A percentile compares a stretch with the other conserved stretches of the same genome.
These are phyloP conservation scores for Dactylellina drechsleri DNA, from an alignment of 2,329 filamentous ascomycete species.

Conservation along the genomic window DNA sequence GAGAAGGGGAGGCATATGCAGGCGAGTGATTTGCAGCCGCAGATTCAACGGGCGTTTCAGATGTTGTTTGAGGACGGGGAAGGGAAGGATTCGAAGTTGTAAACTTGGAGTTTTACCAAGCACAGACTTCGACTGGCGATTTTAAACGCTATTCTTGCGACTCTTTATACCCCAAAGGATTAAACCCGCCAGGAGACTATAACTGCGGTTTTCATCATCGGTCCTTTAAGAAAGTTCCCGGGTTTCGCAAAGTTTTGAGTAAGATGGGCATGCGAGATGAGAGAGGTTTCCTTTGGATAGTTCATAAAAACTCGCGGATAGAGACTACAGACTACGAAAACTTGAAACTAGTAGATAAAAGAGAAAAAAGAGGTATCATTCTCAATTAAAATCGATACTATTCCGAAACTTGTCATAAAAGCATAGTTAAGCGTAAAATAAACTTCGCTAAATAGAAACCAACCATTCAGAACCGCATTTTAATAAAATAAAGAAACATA, in stretches of 20 bases:
- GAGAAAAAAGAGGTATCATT: slow-evolving; percentile 35
- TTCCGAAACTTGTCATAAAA: slow-evolving; percentile 4
- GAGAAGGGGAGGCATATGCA: slow-evolving; percentile 88
- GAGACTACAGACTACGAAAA: too few relatives aligned
- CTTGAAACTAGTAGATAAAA: neutral
- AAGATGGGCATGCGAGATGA: neutral
- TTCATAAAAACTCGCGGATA: too few relatives aligned
- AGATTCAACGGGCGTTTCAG: slow-evolving; percentile 84
- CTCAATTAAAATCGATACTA: slow-evolving; percentile 21
- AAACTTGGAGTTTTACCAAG: neutral
- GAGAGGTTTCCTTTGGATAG: neutral
- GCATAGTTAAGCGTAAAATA: neutral
- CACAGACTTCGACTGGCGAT: too few relatives aligned
- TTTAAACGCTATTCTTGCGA: too few relatives aligned
- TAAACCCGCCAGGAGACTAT: too few relatives aligned
- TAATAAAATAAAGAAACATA: neutral
- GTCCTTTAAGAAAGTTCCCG: too few relatives aligned
- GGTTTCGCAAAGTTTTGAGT: too few relatives aligned
- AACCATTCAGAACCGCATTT: neutral
- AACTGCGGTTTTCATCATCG: too few relatives aligned
- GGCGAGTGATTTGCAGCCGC: slow-evolving; percentile 90
- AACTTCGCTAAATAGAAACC: neutral
- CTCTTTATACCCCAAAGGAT: too few relatives aligned
- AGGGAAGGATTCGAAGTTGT: slow-evolving; percentile 57
- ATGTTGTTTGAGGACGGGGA: slow-evolving; percentile 78